A percentile compares a stretch with the other conserved stretches of the same genome.
phyloP scores from a whole-genome alignment of 768 basidiomycete genomes.

The Rhizopogon salebrosus region DNA sequence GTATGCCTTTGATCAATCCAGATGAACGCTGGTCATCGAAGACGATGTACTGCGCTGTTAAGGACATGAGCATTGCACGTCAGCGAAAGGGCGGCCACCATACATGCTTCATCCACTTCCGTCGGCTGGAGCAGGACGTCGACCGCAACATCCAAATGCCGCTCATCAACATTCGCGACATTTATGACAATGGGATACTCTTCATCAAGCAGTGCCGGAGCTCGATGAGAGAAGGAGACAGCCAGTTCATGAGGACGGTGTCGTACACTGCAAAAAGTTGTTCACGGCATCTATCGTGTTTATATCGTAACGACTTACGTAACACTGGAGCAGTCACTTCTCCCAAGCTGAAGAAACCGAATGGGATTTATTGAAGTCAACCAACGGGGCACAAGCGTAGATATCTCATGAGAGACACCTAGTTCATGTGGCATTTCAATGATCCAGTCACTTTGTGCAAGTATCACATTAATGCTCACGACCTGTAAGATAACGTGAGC shows the following conservation, averaged over 20 bases:
- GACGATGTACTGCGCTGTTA: constrained; percentile 53
- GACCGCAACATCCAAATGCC: constrained; percentile 60
- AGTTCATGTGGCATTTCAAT: constrained; percentile 57
- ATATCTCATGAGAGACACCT: constrained; percentile 29
- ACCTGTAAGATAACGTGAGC: constrained; percentile 11
- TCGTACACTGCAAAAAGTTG: constrained; percentile 42
- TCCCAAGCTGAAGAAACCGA: constrained; percentile 46
- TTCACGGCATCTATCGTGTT: not conserved
- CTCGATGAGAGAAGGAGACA: constrained; percentile 50
- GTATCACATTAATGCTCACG: constrained; percentile 44
- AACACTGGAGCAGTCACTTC: constrained; percentile 41
- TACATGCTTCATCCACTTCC: constrained; percentile 69
- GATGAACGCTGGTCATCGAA: constrained; percentile 62
- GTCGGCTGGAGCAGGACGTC: constrained; percentile 80
- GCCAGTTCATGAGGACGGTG: constrained; percentile 56
- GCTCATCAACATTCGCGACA: constrained; percentile 67
- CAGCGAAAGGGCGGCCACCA: constrained; percentile 12
- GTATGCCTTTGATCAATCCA: constrained; percentile 68
- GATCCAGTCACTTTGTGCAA: constrained; percentile 62
- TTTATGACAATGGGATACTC: constrained; percentile 68
- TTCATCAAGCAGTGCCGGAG: constrained; percentile 79
- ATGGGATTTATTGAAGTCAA: constrained; percentile 49
- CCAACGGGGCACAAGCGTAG: constrained; percentile 41
- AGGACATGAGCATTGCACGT: not conserved
- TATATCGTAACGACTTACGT: constrained; percentile 32